Evolutionary conservation across 225 moss, liverwort and hornwort genomes (phyloP).

Genomic region (Physcomitrellopsis africana): DNA sequence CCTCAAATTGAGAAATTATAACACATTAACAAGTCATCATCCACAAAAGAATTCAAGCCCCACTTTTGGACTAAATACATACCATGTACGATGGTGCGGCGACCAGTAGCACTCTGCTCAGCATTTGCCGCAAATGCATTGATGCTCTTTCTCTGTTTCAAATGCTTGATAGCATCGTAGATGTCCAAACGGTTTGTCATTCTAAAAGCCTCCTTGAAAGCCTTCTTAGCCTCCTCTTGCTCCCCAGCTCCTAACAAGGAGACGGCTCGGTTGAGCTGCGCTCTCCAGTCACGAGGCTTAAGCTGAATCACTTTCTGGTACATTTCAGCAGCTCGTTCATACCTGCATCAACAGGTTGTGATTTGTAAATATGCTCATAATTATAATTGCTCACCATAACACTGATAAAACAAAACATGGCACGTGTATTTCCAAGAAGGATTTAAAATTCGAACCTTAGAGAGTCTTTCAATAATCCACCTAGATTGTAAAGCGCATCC

Average conservation of each 20-base stretch:
- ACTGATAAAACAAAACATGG: neutral
- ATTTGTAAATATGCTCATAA: constrained; percentile 6
- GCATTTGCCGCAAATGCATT: constrained; percentile 64
- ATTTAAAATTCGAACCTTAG: constrained; percentile 40
- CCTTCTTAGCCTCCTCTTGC: constrained; percentile 81
- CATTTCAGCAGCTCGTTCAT: constrained; percentile 83
- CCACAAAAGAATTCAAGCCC: neutral
- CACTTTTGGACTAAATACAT: constrained; percentile 9
- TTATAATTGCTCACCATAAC: neutral
- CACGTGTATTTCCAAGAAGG: neutral
- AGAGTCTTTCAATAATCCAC: constrained; percentile 83
- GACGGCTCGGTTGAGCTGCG: constrained; percentile 93
- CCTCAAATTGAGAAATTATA: neutral
- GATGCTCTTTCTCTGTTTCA: constrained; percentile 83
- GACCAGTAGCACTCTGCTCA: constrained; percentile 79
- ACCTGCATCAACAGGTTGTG: constrained; percentile 45
- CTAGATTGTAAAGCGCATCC: constrained; percentile 95
- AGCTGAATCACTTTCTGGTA: constrained; percentile 83
- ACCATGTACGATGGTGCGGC: constrained; percentile 56
- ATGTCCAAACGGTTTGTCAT: constrained; percentile 95
- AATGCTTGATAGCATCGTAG: constrained; percentile 87
- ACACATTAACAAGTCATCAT: neutral
- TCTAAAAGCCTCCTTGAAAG: constrained; percentile 94
- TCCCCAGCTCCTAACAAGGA: constrained; percentile 87
- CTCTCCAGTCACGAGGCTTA: constrained; percentile 90